Evolutionary conservation across 2,329 filamentous ascomycete species (phyloP), one percentile per base, ranked within the genome.

Genomic region (Aspergillus uvarum): DNA sequence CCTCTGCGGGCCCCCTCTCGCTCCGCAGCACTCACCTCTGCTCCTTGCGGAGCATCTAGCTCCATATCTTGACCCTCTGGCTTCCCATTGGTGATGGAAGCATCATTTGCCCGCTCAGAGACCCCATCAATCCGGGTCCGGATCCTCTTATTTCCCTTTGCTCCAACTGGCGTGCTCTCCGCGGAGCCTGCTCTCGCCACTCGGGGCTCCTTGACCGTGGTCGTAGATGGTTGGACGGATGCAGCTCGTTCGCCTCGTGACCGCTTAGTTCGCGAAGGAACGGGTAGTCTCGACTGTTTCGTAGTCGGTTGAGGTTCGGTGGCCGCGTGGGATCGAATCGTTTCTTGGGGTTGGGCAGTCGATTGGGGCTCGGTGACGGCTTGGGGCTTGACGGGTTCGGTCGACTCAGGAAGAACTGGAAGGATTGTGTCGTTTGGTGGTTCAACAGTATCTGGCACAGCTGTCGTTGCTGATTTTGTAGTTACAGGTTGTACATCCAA

Each of bases 41-140:
- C 16, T 19, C 59, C 49, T n/a, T 51, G 19, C 3, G 56, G 51
- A 29, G 22, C 52, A 21, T 57, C 55, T 21, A 51, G 29, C 3
- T 58, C 48, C 10, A 51, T 22, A 49, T n/a, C 8, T 22, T 62
- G 22, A 35, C 47, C 31, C 21, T 42, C 31, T 19, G 58, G 47
- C 6, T 56, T 35, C 50, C 47, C 55, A 29, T 31, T 53, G 10
- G 44, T 22, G 16, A 31, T 24, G 50, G 53, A 24, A 44, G 22
- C 51, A 26, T 56, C 48, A 10, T 54, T 19, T 26, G 52, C 58
- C 21, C 42, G 47, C 12, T 60, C 54, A 5, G 38, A 22, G 10
- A 21, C 58, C 47, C 63, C 67, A 19, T 38, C 44, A 12, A 60
- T 63, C 38, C 56, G 62, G 4, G 44, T 54, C 16, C 61, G 61